Base-by-base conservation (phyloP, 495 filamentous ascomycete genomes). In the Cercophora sp. region DNA sequence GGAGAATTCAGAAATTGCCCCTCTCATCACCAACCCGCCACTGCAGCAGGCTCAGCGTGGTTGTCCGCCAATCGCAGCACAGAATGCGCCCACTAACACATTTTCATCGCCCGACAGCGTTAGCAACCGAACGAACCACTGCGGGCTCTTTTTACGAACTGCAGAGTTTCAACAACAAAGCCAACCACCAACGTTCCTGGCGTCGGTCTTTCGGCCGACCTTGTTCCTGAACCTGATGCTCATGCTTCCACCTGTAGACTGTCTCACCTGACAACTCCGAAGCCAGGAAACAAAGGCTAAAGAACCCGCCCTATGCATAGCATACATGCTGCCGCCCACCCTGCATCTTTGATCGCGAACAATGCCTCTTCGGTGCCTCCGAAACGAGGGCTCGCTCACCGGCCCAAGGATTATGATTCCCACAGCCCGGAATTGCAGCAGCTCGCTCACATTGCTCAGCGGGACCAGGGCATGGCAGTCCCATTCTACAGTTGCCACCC, bases 81-180 rank as follows among this genome's bases (percentile, higher is more conserved):
- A 55, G 34, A 48, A 51, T 27, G 20, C 13, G 29, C 40, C 45
- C 51, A 23, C 50, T 48, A 23, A 18, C 5, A 22, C 13, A 34
- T 64, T 64, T 62, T 31, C 44, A 62, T 62, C 61, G 62, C 61
- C 41, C 59, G 54, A 16, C 35, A 26, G 54, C 49, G 36, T 67
- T 60, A 60, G 52, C 58, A 67, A 67, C 58, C 26, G 26, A 44
- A 34, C 44, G 44, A 47, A 47, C 44, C 26, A 47, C 44, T 47
- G 44, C 8, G 25, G 26, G 22, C 41, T 44, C 10, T 24, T 13
- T 27, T 48, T 48, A n/a, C n/a, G n/a, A n/a, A n/a, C n/a, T 41
- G 41, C 41, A 27, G 23, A 13, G 18, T 10, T 46, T 11, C n/a
- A n/a, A n/a, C n/a, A n/a, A n/a, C n/a, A 10, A 8, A 23, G 26